Evolutionary conservation across 768 basidiomycete genomes (phyloP).

Genomic region (Candolleomyces aberdarensis): DNA sequence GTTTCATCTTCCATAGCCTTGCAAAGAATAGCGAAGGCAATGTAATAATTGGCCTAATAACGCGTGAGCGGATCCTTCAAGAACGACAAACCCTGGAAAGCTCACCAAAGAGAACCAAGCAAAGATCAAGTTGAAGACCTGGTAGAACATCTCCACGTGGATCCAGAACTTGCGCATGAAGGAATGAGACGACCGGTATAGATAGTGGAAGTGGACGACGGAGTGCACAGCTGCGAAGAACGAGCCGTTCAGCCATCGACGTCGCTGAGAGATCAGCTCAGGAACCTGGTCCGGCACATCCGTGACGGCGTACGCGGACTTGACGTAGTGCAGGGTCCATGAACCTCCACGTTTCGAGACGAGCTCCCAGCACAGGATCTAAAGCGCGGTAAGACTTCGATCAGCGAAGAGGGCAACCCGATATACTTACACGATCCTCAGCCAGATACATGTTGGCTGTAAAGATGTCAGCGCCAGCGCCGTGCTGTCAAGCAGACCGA

Average conservation of each 20-base stretch:
- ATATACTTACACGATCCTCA: constrained; percentile 66
- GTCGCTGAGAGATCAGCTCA: constrained; percentile 90
- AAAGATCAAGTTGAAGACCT: constrained; percentile 86
- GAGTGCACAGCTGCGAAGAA: constrained; percentile 97
- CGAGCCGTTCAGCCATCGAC: constrained; percentile 96
- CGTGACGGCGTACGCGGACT: constrained; percentile 88
- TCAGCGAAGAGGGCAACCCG: not conserved
- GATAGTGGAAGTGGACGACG: constrained; percentile 89
- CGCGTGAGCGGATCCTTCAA: not conserved
- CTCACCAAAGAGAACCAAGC: constrained; percentile 85
- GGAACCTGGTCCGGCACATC: constrained; percentile 95
- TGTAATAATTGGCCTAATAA: constrained; percentile 81
- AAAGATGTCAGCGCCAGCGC: constrained; percentile 85
- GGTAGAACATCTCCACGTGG: constrained; percentile 91
- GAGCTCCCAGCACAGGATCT: constrained; percentile 96
- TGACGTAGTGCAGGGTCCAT: constrained; percentile 96
- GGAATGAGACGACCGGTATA: constrained; percentile 86
- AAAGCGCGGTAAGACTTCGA: not conserved
- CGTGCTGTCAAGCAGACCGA: constrained; percentile 45
- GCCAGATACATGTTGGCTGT: constrained; percentile 97
- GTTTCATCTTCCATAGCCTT: constrained; percentile 66
- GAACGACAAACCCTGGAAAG: constrained; percentile 7
- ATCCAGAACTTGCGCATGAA: constrained; percentile 90
- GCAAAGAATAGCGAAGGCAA: constrained; percentile 79
- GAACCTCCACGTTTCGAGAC: constrained; percentile 89